Percentiles rank a stretch among this genome's conserved stretches.
These are phyloP conservation scores for Pseudogymnoascus sp. DNA, from an alignment of 2,329 filamentous ascomycete species.

Conservation along the genomic window DNA sequence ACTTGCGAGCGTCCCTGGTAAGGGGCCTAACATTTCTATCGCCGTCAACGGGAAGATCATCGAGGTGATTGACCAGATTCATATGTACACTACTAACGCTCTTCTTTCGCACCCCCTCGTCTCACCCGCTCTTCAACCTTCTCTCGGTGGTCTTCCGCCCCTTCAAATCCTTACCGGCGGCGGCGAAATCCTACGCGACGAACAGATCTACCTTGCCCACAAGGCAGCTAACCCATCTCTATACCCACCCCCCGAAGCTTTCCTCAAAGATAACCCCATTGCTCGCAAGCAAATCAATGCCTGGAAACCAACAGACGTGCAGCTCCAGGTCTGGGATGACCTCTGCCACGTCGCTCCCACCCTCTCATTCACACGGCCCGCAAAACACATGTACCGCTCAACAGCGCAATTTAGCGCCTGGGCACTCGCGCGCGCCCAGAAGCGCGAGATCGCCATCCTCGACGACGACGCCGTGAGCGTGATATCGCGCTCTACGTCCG, in stretches of 20 bases:
- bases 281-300: constrained; percentile 44
- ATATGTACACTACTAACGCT: constrained; percentile 76
- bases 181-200: constrained; percentile 81
- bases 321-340: constrained; percentile 93
- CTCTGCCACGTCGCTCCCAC: constrained; percentile 88
- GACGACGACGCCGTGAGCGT: constrained; percentile 71
- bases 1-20: constrained; percentile 27
- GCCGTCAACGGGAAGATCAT: constrained; percentile 62
- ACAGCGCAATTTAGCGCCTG: constrained; percentile 91
- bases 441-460: constrained; percentile 68
- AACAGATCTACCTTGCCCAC: constrained; percentile 91
- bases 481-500: constrained; percentile 52
- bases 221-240: constrained; percentile 78
- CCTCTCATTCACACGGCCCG: constrained; percentile 89
- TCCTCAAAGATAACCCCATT: constrained; percentile 54
- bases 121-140: constrained; percentile 79
- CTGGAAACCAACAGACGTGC: constrained; percentile 80
- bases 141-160: constrained; percentile 81
- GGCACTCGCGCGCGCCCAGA: constrained; percentile 75
- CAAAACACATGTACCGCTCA: constrained; percentile 90
- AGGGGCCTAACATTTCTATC: constrained; percentile 47
- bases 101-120: constrained; percentile 80
- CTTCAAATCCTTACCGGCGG: constrained; percentile 80
- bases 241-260: constrained; percentile 60
- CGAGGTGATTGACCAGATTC: constrained; percentile 82